phyloP scores from a whole-genome alignment of 2,329 filamentous ascomycete species.

The Fusarium brachygibbosum region DNA sequence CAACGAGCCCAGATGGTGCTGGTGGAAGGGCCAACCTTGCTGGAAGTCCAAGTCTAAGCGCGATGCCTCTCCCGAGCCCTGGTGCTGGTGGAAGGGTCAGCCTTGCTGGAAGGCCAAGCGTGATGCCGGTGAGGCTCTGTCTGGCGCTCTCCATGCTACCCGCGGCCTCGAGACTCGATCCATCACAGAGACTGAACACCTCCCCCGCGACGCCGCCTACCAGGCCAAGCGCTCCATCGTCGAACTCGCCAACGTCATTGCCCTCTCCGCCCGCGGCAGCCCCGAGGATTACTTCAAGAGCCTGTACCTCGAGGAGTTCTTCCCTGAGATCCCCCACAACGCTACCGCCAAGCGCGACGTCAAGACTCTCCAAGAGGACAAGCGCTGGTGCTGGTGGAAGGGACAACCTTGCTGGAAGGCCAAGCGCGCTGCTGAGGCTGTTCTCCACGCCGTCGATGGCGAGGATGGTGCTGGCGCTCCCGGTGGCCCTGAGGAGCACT shows the following conservation, averaged over 20 bases:
- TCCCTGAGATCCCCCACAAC: conserved; percentile 47
- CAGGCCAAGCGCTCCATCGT: conserved; percentile 56
- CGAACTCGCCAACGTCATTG: conserved; percentile 56
- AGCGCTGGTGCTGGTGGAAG: conserved; percentile 29
- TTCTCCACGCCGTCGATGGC: conserved; percentile 46
- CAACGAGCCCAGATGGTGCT: conserved; percentile 28
- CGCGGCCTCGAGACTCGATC: conserved; percentile 48
- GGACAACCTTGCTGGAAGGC: conserved; percentile 54
- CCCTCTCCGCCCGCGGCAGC: conserved; percentile 49
- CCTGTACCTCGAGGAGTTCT: conserved; percentile 50
- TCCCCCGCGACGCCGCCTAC: conserved; percentile 53
- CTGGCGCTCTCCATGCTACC: conserved; percentile 47
- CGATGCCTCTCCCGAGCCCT: conserved; percentile 43
- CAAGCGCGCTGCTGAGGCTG: conserved; percentile 50
- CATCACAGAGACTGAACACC: conserved; percentile 44
- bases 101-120: conserved; percentile 60
- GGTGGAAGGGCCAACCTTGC: conserved; percentile 29
- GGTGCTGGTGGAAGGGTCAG: conserved; percentile 57
- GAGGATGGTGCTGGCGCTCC: conserved; percentile 48
- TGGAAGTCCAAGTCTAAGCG: conserved; percentile 34
- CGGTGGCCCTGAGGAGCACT: conserved; percentile 42
- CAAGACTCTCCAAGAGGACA: conserved; percentile 46
- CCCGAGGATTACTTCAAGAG: conserved; percentile 52
- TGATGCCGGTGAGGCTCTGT: conserved; percentile 55
- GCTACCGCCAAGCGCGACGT: conserved; percentile 37